phyloP scores from a whole-genome alignment of 2,329 filamentous ascomycete species.

The Phyllosticta ampelicida region DNA sequence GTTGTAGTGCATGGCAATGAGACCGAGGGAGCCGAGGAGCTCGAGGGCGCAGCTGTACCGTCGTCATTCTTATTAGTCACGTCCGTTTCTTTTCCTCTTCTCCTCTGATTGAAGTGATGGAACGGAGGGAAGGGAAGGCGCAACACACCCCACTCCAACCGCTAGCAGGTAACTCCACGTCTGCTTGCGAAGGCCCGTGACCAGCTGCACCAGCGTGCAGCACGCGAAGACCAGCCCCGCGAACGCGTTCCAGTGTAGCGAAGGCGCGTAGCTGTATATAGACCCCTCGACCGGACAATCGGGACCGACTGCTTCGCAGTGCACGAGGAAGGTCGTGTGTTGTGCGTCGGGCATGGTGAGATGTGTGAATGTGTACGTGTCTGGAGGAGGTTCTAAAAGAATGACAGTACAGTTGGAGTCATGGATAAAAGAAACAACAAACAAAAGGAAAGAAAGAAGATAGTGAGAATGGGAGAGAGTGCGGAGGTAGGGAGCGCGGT shows the following conservation, averaged over 20 bases:
- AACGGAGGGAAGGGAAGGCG: no score
- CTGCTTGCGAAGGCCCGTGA: not conserved
- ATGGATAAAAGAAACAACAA: no score
- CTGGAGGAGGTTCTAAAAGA: not conserved
- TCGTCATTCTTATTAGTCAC: no score
- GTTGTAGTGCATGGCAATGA: conserved; percentile 43
- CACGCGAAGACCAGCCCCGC: not conserved
- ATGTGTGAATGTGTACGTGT: not conserved
- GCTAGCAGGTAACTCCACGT: not conserved
- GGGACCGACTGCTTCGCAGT: not conserved
- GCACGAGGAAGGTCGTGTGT: not conserved
- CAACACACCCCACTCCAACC: not conserved
- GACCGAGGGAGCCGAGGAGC: conserved; percentile 45
- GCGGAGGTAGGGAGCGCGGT: not conserved
- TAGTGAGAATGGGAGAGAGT: not conserved
- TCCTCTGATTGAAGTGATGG: no score
- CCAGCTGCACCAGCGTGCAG: not conserved
- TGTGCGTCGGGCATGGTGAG: not conserved
- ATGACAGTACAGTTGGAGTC: not conserved
- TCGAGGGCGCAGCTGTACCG: conserved; percentile 38
- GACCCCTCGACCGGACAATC: conserved; percentile 37
- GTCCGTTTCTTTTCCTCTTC: no score
- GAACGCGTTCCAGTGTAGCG: conserved; percentile 40
- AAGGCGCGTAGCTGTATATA: conserved; percentile 45
- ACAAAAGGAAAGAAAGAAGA: not conserved